Evolutionary conservation across 2,329 filamentous ascomycete genomes (phyloP).

Genomic region (Spiromastix sp.): DNA sequence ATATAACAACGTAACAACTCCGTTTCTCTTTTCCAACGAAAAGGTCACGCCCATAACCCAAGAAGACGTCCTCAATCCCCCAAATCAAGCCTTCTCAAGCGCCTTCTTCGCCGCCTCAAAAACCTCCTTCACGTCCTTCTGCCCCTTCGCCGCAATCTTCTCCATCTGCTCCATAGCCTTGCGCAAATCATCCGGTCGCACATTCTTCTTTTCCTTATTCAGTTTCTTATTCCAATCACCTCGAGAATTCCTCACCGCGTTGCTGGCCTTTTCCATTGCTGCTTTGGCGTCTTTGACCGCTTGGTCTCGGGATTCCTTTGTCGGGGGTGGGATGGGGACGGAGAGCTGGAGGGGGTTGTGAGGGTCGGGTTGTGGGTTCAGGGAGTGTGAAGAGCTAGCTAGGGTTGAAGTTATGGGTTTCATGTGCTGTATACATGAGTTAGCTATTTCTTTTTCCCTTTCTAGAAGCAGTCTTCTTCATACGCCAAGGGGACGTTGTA

Average conservation of each 20-base stretch:
- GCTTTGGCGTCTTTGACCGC: constrained; percentile 30
- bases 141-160: constrained; percentile 35
- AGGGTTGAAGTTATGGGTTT: constrained; percentile 36
- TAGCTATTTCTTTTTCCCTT: not conserved
- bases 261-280: constrained; percentile 33
- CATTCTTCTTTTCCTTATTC: constrained; percentile 33
- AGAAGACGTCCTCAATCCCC: too few species aligned
- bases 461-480: too few species aligned
- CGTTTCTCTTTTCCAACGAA: too few species aligned
- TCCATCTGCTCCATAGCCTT: constrained; percentile 40
- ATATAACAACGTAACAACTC: too few species aligned
- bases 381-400: constrained; percentile 30
- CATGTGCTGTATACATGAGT: constrained; percentile 25
- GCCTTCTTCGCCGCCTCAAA: constrained; percentile 32
- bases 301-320: constrained; percentile 35
- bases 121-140: constrained; percentile 36
- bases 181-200: constrained; percentile 34
- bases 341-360: constrained; percentile 36
- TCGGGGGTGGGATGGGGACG: constrained; percentile 36
- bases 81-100: constrained; percentile 20
- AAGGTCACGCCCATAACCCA: too few species aligned
- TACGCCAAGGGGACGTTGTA: too few species aligned
- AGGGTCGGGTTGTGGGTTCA: constrained; percentile 33
- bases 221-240: constrained; percentile 35
- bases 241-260: constrained; percentile 32